These are phyloP conservation scores for Acanthamoeba castellanii DNA, from an alignment of 208 protist genomes.

Conservation along the genomic window DNA sequence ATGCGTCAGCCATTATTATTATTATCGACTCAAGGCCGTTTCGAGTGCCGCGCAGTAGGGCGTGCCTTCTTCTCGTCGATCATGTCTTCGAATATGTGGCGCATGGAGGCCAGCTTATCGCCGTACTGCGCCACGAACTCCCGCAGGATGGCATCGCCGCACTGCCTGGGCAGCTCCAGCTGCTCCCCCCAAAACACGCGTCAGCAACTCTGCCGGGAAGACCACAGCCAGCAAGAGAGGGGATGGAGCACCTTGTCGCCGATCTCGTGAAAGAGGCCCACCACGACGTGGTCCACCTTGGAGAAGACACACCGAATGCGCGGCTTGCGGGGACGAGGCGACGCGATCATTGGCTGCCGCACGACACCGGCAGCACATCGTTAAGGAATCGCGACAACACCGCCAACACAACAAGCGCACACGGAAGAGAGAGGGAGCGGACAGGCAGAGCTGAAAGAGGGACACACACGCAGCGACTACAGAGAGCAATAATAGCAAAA, in stretches of 20 bases:
- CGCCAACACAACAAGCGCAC: neutral
- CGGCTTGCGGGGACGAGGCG: slow-evolving; percentile 51
- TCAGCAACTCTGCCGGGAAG: neutral
- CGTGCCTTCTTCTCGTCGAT: slow-evolving; percentile 72
- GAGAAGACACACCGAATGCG: slow-evolving; percentile 59
- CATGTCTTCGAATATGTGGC: slow-evolving; percentile 68
- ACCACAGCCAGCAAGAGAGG: too few relatives aligned
- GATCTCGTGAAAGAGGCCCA: slow-evolving; percentile 58
- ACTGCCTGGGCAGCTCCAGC: slow-evolving; percentile 29
- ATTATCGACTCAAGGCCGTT: too few relatives aligned
- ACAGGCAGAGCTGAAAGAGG: too few relatives aligned
- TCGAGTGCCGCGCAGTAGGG: too few relatives aligned
- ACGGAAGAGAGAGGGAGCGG: too few relatives aligned
- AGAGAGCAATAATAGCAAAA: neutral
- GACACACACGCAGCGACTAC: too few relatives aligned
- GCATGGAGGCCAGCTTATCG: slow-evolving; percentile 35
- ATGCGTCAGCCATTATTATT: too few relatives aligned
- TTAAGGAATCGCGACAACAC: neutral
- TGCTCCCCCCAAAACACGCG: neutral
- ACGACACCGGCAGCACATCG: neutral
- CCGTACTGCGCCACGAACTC: slow-evolving; percentile 29
- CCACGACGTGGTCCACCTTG: slow-evolving; percentile 45
- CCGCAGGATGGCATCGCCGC: slow-evolving; percentile 45
- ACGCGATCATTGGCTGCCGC: neutral
- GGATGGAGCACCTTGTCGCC: slow-evolving; percentile 64